Percentiles rank a stretch among this genome's conserved stretches.
Conservation (phyloP, 176 grass and related monocot species). For the Miscanthus lutarioriparius region DNA sequence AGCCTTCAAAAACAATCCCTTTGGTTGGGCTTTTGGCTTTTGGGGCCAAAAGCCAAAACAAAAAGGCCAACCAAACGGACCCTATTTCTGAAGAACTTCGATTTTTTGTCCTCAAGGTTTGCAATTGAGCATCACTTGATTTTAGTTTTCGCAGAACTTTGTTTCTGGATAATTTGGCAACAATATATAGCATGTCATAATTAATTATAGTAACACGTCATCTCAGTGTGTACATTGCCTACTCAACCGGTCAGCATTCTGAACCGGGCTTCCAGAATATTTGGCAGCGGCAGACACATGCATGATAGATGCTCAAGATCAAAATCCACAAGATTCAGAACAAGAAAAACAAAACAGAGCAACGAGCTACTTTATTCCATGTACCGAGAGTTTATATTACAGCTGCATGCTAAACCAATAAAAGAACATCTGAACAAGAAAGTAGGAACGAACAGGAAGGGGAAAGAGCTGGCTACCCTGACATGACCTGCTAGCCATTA, state of each 20-base stretch:
- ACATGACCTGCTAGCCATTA: not conserved
- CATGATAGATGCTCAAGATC: not conserved
- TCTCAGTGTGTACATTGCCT: not conserved
- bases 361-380: constrained; percentile 11
- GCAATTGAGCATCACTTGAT: not conserved
- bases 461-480: not conserved
- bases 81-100: not conserved
- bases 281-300: not conserved
- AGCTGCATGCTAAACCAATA: constrained; percentile 24
- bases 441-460: not conserved
- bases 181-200: not conserved
- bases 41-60: too few species aligned
- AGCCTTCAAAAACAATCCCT: too few species aligned
- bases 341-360: not conserved
- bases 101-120: too few species aligned
- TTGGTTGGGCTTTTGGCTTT: too few species aligned
- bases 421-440: constrained; percentile 38
- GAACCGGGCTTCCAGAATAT: constrained; percentile 1
- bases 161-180: not conserved
- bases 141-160: not conserved
- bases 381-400: constrained; percentile 41
- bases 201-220: too few species aligned
- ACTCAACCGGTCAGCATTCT: not conserved
- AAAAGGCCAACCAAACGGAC: too few species aligned
- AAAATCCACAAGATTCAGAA: not conserved